A percentile compares a stretch with the other conserved stretches of the same genome.
These are phyloP conservation scores for Arabidopsis arenosa DNA, from an alignment of 345 rosid genomes.

Conservation along the genomic window DNA sequence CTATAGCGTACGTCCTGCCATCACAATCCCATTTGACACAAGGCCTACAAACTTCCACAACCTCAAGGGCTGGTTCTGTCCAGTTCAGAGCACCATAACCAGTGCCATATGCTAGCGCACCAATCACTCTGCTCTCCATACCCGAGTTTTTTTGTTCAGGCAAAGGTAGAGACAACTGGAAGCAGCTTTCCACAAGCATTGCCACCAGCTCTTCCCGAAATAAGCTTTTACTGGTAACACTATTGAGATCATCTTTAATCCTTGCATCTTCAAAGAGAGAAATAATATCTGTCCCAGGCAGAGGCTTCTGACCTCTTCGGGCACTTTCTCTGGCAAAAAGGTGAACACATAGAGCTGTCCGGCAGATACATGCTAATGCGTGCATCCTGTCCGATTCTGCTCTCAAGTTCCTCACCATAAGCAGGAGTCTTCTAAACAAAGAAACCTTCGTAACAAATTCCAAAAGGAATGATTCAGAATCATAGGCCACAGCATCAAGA, in stretches of 20 bases:
- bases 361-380: constrained; percentile 96
- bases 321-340: constrained; percentile 96
- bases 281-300: constrained; percentile 92
- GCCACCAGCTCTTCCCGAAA: constrained; percentile 98
- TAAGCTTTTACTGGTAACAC: constrained; percentile 76
- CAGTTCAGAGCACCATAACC: constrained; percentile 98
- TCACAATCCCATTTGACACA: constrained; percentile 99
- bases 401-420: constrained; percentile 96
- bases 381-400: constrained; percentile 99
- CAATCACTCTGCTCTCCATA: constrained; percentile 98
- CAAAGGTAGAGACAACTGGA: constrained; percentile 95
- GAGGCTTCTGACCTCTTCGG: constrained; percentile 97
- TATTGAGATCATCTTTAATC: constrained; percentile 88
- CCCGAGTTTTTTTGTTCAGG: constrained; percentile 91
- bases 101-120: constrained; percentile 98
- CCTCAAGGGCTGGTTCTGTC: constrained; percentile 98
- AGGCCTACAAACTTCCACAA: constrained; percentile 97
- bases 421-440: constrained; percentile 87
- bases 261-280: constrained; percentile 95
- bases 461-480: constrained; percentile 27
- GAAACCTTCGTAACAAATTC: constrained; percentile 73
- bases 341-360: constrained; percentile 98
- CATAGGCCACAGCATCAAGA: constrained; percentile 7
- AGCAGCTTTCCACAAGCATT: constrained; percentile 96
- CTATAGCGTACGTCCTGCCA: constrained; percentile 95